Percentiles rank a stretch among this genome's conserved stretches.
These are phyloP conservation scores for Sclerotinia sclerotiorum DNA, from an alignment of 2,329 filamentous ascomycete species.

Conservation along the genomic window DNA sequence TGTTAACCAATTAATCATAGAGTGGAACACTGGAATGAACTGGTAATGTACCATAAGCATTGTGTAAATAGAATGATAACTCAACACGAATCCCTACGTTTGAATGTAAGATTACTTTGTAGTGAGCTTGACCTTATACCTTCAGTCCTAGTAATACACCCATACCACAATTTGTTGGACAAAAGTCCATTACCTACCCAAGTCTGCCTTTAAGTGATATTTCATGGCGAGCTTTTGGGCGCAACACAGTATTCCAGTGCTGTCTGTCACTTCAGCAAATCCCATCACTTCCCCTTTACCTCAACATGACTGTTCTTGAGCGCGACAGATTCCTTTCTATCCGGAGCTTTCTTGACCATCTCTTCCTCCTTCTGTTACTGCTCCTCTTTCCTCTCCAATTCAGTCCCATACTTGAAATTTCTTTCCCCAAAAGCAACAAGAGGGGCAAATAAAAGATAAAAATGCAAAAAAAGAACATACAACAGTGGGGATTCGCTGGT, in stretches of 20 bases:
- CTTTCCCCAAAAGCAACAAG: background rate
- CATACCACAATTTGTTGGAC: background rate
- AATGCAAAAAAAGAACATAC: slow-evolving; percentile 2
- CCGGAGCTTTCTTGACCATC: too few relatives aligned
- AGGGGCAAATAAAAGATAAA: background rate
- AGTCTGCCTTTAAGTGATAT: too few relatives aligned
- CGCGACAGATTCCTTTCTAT: too few relatives aligned
- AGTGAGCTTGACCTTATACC: background rate
- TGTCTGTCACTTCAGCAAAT: too few relatives aligned
- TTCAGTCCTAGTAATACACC: background rate
- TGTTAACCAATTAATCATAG: background rate
- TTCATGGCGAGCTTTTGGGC: too few relatives aligned
- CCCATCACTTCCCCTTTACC: too few relatives aligned
- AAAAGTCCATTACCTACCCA: background rate
- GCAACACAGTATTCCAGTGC: too few relatives aligned
- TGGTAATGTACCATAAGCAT: background rate
- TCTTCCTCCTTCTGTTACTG: background rate
- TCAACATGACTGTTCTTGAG: too few relatives aligned
- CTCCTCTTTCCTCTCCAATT: too few relatives aligned
- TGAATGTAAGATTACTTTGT: background rate
- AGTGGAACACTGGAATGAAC: background rate
- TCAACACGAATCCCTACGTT: background rate
- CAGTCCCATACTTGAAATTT: background rate
- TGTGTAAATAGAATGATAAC: background rate
- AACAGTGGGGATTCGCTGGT: slow-evolving; percentile 20